Evolutionary conservation across 352 stramenopile species (phyloP), one percentile per base, ranked within the genome.

Genomic region (Globisporangium polare): DNA sequence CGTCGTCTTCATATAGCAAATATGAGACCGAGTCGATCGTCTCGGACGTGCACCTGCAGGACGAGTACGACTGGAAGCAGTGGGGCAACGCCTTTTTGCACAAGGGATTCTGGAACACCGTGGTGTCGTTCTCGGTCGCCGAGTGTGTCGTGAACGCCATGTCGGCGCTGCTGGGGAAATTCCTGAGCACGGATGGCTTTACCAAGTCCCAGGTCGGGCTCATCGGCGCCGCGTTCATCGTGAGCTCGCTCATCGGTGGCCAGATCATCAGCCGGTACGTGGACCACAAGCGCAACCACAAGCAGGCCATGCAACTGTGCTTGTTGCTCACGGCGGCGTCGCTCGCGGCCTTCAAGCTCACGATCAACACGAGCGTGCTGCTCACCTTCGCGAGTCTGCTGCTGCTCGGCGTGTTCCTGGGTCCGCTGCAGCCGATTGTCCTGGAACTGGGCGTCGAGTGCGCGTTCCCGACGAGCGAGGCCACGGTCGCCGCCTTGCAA

Each of bases 1-100:
- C 78, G 4, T 67, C 66, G 0, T 55, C 42, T 0, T 59, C 60
- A 4, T 54, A 33, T 5, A 56, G 41, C 1, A 41, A n/a, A 9
- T 27, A 41, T 3, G 66, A 83, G 22, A 70, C 62, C 29, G 74
- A 78, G 58, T 86, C 78, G 0, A 72, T 86, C 10, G 50, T 76
- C 10, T 86, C 76, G 18, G 73, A 87, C 41, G 71, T 87, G 9
- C 76, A 88, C 49, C 72, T 89, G 24, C 61, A 74, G 10, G 76
- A 88, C 22, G 78, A 90, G 42, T 90, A 90, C 64, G 79, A 92
- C 50, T 90, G 80, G 80, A 68, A 69, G 47, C 80, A 92, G 68
- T 92, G 83, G 83, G 60, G 62, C 24, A 79, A 62, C 37, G 78
- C 80, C 13, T 92, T 92, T 64, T 67, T 65, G 18, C 80, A 92